Conservation (phyloP, 2,329 filamentous ascomycete species). For the Talaromyces sp. region DNA sequence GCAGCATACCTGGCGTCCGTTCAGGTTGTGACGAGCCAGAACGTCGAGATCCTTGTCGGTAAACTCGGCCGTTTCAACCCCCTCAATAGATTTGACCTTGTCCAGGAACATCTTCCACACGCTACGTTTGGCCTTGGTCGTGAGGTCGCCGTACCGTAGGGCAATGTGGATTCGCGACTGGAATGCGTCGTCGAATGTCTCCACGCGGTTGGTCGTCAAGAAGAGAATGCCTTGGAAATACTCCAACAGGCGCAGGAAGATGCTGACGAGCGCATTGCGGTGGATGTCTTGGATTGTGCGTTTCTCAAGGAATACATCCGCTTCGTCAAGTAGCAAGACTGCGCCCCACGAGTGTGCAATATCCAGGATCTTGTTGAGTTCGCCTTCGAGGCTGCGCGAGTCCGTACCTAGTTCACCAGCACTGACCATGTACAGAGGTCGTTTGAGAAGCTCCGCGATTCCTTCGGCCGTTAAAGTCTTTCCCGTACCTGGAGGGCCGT, state of each 20-base stretch:
- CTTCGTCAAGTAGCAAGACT: slow-evolving; percentile 78
- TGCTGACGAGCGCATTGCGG: slow-evolving; percentile 77
- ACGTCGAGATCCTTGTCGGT: slow-evolving; percentile 60
- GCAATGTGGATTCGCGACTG: slow-evolving; percentile 83
- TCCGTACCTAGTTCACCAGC: slow-evolving; percentile 79
- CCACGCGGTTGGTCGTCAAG: slow-evolving; percentile 79
- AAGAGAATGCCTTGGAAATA: slow-evolving; percentile 92
- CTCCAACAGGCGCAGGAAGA: slow-evolving; percentile 80
- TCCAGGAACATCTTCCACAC: slow-evolving; percentile 84
- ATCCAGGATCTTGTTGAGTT: slow-evolving; percentile 78
- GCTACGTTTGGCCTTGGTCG: slow-evolving; percentile 63
- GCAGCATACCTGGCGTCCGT: slow-evolving; percentile 56
- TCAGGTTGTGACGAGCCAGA: slow-evolving; percentile 63
- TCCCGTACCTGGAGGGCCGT: slow-evolving; percentile 79
- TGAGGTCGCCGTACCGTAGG: slow-evolving; percentile 70
- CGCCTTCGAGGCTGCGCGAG: slow-evolving; percentile 63
- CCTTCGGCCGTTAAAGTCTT: slow-evolving; percentile 85
- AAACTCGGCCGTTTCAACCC: slow-evolving; percentile 42
- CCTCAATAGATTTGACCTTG: slow-evolving; percentile 61
- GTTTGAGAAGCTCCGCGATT: slow-evolving; percentile 75
- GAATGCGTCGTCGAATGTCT: slow-evolving; percentile 87
- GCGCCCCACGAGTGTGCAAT: slow-evolving; percentile 83
- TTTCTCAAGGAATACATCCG: slow-evolving; percentile 77
- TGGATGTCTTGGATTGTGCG: slow-evolving; percentile 77
- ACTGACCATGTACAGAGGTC: slow-evolving; percentile 76